Base-by-base conservation (phyloP, 2,329 filamentous ascomycete species). In the Verticillium longisporum region DNA sequence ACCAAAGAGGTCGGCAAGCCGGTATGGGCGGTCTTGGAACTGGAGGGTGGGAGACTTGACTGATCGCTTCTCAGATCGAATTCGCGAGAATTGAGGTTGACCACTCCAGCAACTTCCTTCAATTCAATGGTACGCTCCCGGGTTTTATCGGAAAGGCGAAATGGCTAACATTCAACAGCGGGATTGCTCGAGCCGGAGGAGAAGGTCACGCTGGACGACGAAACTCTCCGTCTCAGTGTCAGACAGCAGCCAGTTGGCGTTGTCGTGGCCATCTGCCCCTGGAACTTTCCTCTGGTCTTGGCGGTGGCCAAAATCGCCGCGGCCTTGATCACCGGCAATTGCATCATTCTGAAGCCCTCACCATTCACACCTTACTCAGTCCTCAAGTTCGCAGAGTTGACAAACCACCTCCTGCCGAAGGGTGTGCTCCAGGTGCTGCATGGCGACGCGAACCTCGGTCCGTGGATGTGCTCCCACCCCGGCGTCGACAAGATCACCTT, bases 401-500 rank as follows among this genome's bases (percentile, higher is more conserved):
- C 78, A 0, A 77, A 82, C 61, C 69, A 78, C 18, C 74, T 87
- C 71, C 84, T 88, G 71, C 84, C 85, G 1, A 80, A 83, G 0
- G 86, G 86, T 45, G 83, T 89, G n/a, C 69, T 88, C 9, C 85
- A 88, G 67, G 82, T 76, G 0, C 72, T 89, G 1, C 82, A 82
- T 58, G 86, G 86, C 10, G 83, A 83, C 59, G 85, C 88, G 66
- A 75, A 77, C 57, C 79, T 89, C 10, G 86, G 86, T 4, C 83
- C 82, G 1, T 79, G 77, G 77, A 70, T 88, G 58, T 86, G 83
- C 0, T 71, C 69, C n/a, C 85, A 88, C 66, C 83, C 83, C 0
- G 82, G 77, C 21, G 80, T 88, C 60, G 77, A 81, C 61, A 88
- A 87, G 76, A 82, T 89, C 68, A 80, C 77, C 65, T 89, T 89